Base-by-base conservation (phyloP, 305 asterid genomes). In the Fraxinus platypoda region DNA sequence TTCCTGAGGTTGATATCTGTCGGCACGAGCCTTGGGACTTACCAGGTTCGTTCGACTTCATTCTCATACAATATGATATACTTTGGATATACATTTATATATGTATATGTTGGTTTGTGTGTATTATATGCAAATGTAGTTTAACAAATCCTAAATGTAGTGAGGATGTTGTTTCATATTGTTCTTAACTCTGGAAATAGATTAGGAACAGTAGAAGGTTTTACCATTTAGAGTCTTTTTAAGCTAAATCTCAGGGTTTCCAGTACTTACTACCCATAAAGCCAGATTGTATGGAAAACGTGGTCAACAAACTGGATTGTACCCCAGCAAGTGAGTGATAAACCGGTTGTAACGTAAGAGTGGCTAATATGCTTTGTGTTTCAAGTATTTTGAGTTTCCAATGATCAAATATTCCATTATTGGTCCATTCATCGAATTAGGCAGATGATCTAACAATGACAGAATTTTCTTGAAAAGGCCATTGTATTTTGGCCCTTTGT, bases 11-110 rank as follows among this genome's bases (percentile, higher is more conserved):
- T 74, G 97, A 95, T 86, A 94, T 95, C 38, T 93, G 95, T 64
- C 84, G 81, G 35, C 87, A 88, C 35, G 97, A 94, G 87, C 99
- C 97, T 76, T 94, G 99, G 95, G 97, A 93, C 85, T 90, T 95
- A 34, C 97, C 96, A 81, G 96, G 98, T 92, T 49, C 62, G 30
- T 15, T 28, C 52, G 23, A 31, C 28, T 23, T 12, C 46, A 28
- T 23, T 71, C 71, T 15, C 77, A 79, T 35, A 11, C 11, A 6
- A 6, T 57, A 57, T 6, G 11, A 52, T 52, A 15, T 52, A 52
- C 21, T 6, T 1, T 15, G 62, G 8, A 52, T 15, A 17, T 52
- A 52, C 59, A 52, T 52, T 17, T 52, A 52, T 13, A 46, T 15
- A 52, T 68, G 54, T 8, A 5, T 19, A 33, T 26, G 25, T 19